Evolutionary conservation across 2,329 filamentous ascomycete genomes (phyloP).

Genomic region (Trichophyton schoenleinii): DNA sequence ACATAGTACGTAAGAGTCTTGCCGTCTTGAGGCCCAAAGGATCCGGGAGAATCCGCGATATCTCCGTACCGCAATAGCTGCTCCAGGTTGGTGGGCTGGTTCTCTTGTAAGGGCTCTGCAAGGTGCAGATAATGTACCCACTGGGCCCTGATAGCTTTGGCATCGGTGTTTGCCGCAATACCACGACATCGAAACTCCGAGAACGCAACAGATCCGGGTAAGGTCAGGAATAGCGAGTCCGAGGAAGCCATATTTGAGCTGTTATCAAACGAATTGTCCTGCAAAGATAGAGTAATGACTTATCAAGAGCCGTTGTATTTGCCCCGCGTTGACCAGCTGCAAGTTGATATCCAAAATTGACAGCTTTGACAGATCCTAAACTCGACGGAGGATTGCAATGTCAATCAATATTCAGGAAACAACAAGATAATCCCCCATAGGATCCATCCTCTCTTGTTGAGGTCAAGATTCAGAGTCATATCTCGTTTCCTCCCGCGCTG

Average conservation of each 20-base stretch:
- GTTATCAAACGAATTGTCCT: neutral
- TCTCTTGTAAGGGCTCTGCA: constrained; percentile 34
- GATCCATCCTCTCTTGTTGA: neutral
- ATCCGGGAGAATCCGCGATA: constrained; percentile 35
- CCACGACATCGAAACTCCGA: constrained; percentile 34
- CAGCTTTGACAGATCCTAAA: neutral
- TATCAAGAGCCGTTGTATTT: neutral
- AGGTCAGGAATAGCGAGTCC: constrained; percentile 24
- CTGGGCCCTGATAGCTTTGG: constrained; percentile 34
- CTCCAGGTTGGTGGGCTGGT: constrained; percentile 41
- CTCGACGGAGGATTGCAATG: neutral
- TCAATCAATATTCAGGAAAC: neutral
- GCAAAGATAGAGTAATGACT: neutral
- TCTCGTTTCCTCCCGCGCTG: neutral
- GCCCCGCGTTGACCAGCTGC: neutral
- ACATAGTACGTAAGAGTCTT: constrained; percentile 54
- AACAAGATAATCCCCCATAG: neutral
- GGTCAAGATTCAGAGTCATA: neutral
- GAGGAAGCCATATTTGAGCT: constrained; percentile 23
- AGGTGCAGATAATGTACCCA: constrained; percentile 55
- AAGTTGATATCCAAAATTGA: neutral
- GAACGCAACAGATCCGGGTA: constrained; percentile 33
- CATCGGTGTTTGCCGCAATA: constrained; percentile 32
- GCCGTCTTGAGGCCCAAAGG: constrained; percentile 37
- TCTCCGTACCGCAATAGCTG: constrained; percentile 52